These are phyloP conservation scores for Globisporangium okanoganense DNA, from an alignment of 352 stramenopile species.

Conservation along the genomic window DNA sequence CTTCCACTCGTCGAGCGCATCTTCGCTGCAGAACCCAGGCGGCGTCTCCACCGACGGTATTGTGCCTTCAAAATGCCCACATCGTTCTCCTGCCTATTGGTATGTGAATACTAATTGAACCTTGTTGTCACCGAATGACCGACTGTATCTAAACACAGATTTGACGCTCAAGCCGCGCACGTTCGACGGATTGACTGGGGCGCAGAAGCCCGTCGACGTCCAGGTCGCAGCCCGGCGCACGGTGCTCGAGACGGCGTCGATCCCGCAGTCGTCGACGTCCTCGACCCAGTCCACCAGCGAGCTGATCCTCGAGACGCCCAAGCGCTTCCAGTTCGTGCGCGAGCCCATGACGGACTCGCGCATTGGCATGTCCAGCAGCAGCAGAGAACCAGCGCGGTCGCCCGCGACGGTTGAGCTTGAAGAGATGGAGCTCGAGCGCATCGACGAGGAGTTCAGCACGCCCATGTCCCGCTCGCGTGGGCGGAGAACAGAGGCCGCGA, in stretches of 20 bases:
- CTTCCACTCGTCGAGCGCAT: conserved; percentile 27
- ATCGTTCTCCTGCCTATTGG: not conserved
- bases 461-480: conserved; percentile 45
- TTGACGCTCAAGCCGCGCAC: conserved; percentile 39
- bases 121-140: not conserved
- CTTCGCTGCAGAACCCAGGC: conserved; percentile 18
- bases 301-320: conserved; percentile 52
- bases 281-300: conserved; percentile 22
- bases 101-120: not conserved
- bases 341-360: conserved; percentile 63
- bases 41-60: conserved; percentile 37
- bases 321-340: conserved; percentile 74
- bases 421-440: conserved; percentile 70
- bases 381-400: conserved; percentile 29
- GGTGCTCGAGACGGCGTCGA: conserved; percentile 24
- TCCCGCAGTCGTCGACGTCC: conserved; percentile 26
- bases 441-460: conserved; percentile 84
- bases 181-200: conserved; percentile 19
- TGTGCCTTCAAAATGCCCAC: not conserved
- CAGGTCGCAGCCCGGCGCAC: conserved; percentile 20
- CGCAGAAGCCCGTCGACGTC: conserved; percentile 16
- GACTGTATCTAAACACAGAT: conserved; percentile 19
- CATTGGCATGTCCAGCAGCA: conserved; percentile 22
- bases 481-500: conserved; percentile 57
- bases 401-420: conserved; percentile 62